Conservation (phyloP, 2,329 filamentous ascomycete species). For the Coniochaeta sp. region DNA sequence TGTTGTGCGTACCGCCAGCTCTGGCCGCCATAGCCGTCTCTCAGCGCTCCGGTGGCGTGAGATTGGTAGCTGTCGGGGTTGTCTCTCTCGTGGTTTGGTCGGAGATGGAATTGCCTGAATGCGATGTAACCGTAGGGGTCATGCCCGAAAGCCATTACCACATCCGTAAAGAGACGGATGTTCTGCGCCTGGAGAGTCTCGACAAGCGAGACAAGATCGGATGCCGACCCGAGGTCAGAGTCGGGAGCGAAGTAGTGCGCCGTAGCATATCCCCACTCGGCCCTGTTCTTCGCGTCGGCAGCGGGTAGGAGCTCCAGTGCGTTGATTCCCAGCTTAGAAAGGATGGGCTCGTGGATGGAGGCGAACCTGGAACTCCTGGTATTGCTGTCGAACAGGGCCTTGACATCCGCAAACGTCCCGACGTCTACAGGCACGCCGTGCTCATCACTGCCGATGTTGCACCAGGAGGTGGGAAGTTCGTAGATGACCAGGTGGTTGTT, state of each 20-base stretch:
- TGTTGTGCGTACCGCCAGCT: constrained; percentile 14
- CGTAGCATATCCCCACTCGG: constrained; percentile 16
- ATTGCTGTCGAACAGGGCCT: constrained; percentile 11
- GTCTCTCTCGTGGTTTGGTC: constrained; percentile 9
- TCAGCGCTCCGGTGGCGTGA: constrained; percentile 7
- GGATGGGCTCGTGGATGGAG: constrained; percentile 9
- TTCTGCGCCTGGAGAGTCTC: constrained; percentile 10
- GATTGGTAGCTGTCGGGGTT: constrained; percentile 19
- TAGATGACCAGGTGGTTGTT: constrained; percentile 19
- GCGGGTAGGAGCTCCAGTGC: constrained; percentile 16
- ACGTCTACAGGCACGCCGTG: constrained; percentile 11
- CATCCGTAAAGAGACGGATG: constrained; percentile 14
- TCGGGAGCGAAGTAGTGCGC: constrained; percentile 18
- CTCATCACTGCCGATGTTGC: constrained; percentile 7
- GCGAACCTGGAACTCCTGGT: constrained; percentile 8
- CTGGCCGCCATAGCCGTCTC: constrained; percentile 13
- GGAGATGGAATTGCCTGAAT: constrained; percentile 14
- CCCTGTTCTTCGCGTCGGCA: constrained; percentile 14
- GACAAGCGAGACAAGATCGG: constrained; percentile 11
- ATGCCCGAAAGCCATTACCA: constrained; percentile 17
- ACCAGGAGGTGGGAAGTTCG: constrained; percentile 18
- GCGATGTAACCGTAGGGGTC: constrained; percentile 14
- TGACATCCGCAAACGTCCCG: constrained; percentile 16
- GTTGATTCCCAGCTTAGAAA: constrained; percentile 18
- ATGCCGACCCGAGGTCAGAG: constrained; percentile 13